These are phyloP conservation scores for Pisolithus microcarpus DNA, from an alignment of 768 basidiomycete species.

Conservation along the genomic window DNA sequence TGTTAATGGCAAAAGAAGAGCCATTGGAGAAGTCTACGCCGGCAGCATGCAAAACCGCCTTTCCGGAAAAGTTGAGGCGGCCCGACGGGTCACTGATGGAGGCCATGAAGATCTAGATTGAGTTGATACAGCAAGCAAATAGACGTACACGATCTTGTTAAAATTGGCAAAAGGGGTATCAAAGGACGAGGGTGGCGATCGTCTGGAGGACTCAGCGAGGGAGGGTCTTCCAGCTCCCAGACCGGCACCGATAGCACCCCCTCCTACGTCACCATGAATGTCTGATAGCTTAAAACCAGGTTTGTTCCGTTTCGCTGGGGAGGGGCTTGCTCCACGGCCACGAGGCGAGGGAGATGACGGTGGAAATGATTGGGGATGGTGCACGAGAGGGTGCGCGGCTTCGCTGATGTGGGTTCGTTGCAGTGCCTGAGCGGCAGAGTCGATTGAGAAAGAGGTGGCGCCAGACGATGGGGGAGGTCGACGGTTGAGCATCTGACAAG, in stretches of 20 bases:
- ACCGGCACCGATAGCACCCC: conserved; percentile 57
- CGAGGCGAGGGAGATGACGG: conserved; percentile 20
- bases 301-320: conserved; percentile 39
- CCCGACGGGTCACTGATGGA: conserved; percentile 82
- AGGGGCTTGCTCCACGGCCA: conserved; percentile 27
- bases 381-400: conserved; percentile 22
- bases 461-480: conserved; percentile 23
- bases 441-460: conserved; percentile 26
- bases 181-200: conserved; percentile 33
- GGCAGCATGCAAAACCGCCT: conserved; percentile 84
- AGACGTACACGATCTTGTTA: conserved; percentile 82
- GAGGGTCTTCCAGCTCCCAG: conserved; percentile 63
- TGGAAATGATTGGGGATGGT: conserved; percentile 32
- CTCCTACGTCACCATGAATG: conserved; percentile 44
- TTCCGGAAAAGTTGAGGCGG: conserved; percentile 87
- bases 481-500: conserved; percentile 41
- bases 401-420: conserved; percentile 30
- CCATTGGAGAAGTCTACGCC: conserved; percentile 91
- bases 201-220: conserved; percentile 34
- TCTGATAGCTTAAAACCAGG: conserved; percentile 59
- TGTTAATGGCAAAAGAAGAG: conserved; percentile 86
- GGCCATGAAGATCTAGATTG: conserved; percentile 5
- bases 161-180: conserved; percentile 88
- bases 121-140: conserved; percentile 4
- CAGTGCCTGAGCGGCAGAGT: conserved; percentile 35